Percentiles rank a stretch among this genome's conserved stretches.
Conservation (phyloP, 306 rosid genomes). For the Cicer pinnatifidum region DNA sequence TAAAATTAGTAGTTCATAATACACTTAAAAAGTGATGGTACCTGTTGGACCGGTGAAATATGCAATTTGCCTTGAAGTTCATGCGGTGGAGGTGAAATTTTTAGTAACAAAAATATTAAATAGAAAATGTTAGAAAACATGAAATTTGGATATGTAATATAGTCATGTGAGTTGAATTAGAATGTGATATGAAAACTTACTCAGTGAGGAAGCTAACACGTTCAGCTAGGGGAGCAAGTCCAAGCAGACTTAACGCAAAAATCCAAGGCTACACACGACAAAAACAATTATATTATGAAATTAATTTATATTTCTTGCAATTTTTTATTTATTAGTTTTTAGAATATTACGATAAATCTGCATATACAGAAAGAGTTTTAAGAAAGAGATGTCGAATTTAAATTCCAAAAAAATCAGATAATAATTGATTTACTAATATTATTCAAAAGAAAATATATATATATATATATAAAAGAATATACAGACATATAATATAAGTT, state of each 20-base stretch:
- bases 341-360: no score
- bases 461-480: no score
- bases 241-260: conserved; percentile 80
- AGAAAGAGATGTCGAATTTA: no score
- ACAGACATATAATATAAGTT: no score
- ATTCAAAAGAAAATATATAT: no score
- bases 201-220: conserved; percentile 95
- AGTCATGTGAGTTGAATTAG: neutral
- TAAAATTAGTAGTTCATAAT: no score
- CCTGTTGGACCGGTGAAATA: conserved; percentile 92
- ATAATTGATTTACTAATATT: no score
- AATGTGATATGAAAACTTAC: conserved; percentile 55
- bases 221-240: conserved; percentile 91
- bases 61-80: conserved; percentile 72
- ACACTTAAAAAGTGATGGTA: conserved; percentile 24
- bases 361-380: no score
- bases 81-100: neutral
- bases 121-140: conserved; percentile 9
- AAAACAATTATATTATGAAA: conserved; percentile 1
- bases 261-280: conserved; percentile 73
- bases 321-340: no score
- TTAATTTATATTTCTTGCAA: no score
- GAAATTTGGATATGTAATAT: neutral
- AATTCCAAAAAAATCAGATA: no score
- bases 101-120: neutral